Evolutionary conservation across 73 alveolate genomes (phyloP), one percentile per base, ranked within the genome.

Genomic region (Blepharisma japonicum): DNA sequence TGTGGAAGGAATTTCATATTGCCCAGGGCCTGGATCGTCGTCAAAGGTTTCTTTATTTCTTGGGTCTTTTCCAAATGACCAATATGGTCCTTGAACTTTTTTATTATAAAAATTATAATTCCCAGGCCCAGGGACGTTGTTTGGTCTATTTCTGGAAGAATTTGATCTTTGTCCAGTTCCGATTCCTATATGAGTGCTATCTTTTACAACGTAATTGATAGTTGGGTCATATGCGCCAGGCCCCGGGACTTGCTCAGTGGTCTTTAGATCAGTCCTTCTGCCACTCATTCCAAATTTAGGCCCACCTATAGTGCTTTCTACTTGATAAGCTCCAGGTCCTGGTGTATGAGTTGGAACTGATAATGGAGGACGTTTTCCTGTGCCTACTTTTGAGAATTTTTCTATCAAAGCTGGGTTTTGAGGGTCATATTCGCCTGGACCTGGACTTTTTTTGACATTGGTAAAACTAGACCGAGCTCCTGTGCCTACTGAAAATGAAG

Each of bases 21-120:
- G 74, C 5, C 74, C 74, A 61, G 74, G 74, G 11, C 74, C 74
- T 14, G 74, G 74, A 2, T 61, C 74, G 23, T 61, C 74, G 23
- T 61, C 74, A 61, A 14, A n/a, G 23, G 23, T 39, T 14, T 8
- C 46, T 25, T 25, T 61, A 20, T 14, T 20, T 25, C 74, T 61
- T 25, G 74, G 74, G 23, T 61, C 74, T 25, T 61, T 61, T 1
- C 74, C 74, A 61, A 61, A 61, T 14, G 74, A 20, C 74, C 74
- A 61, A 2, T 39, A n/a, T 61, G 47, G 47, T 14, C 49, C 11
- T 8, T 11, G 18, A 25, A 4, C 39, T 61, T 25, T 61, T 14
- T n/a, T n/a, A 14, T 14, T 14, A 61, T 61, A 61, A 32, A 32
- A 32, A n/a, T 61, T n/a, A 61, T 61, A 61, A 20, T 14, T 39